A percentile compares a stretch with the other conserved stretches of the same genome.
phyloP scores from a whole-genome alignment of 768 basidiomycete genomes.

The Suillus paluster region DNA sequence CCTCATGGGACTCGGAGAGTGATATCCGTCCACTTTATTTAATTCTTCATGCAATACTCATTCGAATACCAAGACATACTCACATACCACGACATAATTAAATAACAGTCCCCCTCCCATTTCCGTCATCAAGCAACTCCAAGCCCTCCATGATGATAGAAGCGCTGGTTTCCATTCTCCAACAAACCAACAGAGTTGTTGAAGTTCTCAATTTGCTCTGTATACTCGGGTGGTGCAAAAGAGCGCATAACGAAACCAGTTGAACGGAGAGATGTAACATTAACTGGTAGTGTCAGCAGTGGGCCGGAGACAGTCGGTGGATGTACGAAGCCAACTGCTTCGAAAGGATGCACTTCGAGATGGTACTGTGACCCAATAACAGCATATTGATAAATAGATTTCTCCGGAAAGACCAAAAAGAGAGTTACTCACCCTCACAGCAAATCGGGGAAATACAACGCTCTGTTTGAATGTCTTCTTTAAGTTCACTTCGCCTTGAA shows the following conservation, averaged over 20 bases:
- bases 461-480: slow-evolving; percentile 47
- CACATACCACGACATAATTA: background rate
- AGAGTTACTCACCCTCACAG: slow-evolving; percentile 46
- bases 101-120: background rate
- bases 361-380: slow-evolving; percentile 42
- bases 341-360: slow-evolving; percentile 47
- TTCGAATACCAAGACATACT: background rate
- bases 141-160: slow-evolving; percentile 29
- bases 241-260: slow-evolving; percentile 46
- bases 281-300: slow-evolving; percentile 45
- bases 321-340: slow-evolving; percentile 46
- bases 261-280: slow-evolving; percentile 43
- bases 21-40: background rate
- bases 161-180: slow-evolving; percentile 62
- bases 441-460: slow-evolving; percentile 49
- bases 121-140: background rate
- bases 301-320: slow-evolving; percentile 25
- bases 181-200: slow-evolving; percentile 54
- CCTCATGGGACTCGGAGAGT: slow-evolving; percentile 39
- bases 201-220: slow-evolving; percentile 49
- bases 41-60: background rate
- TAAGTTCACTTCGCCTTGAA: slow-evolving; percentile 59
- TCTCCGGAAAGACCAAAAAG: background rate
- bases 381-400: background rate
- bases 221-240: slow-evolving; percentile 58